Conservation (phyloP, 208 protist genomes). For the Trypanosomatidae sp. region DNA sequence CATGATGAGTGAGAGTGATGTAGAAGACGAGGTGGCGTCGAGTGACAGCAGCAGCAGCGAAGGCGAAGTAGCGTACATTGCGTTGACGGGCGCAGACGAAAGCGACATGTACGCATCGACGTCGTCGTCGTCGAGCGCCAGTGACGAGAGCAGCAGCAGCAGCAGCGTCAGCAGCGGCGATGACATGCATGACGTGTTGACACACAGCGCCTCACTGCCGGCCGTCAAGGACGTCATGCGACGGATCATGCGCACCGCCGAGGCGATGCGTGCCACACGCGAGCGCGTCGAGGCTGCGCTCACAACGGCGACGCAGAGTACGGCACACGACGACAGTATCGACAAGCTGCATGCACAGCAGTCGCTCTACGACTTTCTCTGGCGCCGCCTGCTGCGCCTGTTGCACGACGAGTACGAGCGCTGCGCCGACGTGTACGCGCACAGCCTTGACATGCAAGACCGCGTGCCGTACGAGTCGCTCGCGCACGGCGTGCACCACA, state of each 20-base stretch:
- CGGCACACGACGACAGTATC: neutral
- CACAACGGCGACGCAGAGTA: no score
- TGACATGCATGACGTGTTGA: neutral
- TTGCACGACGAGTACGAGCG: slow-evolving; percentile 53
- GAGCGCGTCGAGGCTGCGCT: no score
- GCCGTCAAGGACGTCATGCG: slow-evolving; percentile 30
- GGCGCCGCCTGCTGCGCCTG: slow-evolving; percentile 26
- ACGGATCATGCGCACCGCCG: slow-evolving; percentile 4
- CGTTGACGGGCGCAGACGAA: no score
- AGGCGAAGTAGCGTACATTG: no score
- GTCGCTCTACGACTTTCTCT: slow-evolving; percentile 16
- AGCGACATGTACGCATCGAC: no score
- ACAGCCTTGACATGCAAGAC: slow-evolving; percentile 70
- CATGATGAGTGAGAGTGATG: neutral
- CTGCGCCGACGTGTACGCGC: slow-evolving; percentile 47
- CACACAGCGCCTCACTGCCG: slow-evolving; percentile 7
- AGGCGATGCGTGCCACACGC: no score
- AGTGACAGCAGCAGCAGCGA: neutral
- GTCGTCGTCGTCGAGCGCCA: no score
- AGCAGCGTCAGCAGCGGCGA: no score
- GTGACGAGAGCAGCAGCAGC: no score
- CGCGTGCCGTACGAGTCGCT: slow-evolving; percentile 61
- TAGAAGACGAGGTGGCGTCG: neutral
- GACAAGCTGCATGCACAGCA: slow-evolving; percentile 3
- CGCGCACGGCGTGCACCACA: slow-evolving; percentile 54